A percentile compares a stretch with the other conserved stretches of the same genome.
These are phyloP conservation scores for Boletus edulis DNA, from an alignment of 768 basidiomycete species.

Conservation along the genomic window DNA sequence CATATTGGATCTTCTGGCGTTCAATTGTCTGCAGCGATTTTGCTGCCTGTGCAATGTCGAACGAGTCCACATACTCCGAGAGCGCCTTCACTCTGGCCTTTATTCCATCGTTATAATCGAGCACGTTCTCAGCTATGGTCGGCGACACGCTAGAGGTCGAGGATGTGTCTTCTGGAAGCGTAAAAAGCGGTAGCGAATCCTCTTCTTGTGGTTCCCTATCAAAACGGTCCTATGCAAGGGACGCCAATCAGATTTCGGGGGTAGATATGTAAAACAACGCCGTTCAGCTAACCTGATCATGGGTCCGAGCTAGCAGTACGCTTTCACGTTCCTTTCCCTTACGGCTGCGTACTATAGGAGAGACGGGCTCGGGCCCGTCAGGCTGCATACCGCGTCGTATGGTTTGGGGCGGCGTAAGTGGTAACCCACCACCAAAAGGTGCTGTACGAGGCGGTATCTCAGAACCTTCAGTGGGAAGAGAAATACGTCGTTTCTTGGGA, in stretches of 20 bases:
- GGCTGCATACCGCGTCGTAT: constrained; percentile 6
- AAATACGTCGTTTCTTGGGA: constrained; percentile 22
- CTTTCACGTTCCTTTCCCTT: constrained; percentile 29
- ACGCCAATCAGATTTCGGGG: neutral
- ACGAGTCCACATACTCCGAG: constrained; percentile 27
- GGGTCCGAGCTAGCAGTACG: neutral
- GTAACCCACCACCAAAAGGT: neutral
- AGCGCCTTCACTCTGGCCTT: constrained; percentile 23
- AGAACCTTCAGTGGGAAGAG: neutral
- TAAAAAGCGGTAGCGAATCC: constrained; percentile 20
- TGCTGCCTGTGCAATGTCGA: constrained; percentile 19
- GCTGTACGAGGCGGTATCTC: neutral
- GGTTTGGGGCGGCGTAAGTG: constrained; percentile 30
- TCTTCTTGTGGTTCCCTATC: constrained; percentile 6
- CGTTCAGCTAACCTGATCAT: constrained; percentile 8
- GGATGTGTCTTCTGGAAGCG: constrained; percentile 11
- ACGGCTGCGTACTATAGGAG: constrained; percentile 13
- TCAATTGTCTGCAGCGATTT: constrained; percentile 14
- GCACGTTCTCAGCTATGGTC: constrained; percentile 25
- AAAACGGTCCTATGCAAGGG: neutral
- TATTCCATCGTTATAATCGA: constrained; percentile 23
- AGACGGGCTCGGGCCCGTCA: neutral
- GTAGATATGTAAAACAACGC: neutral
- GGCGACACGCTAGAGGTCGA: constrained; percentile 18
- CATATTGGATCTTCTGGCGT: constrained; percentile 23